These are phyloP conservation scores for Avena atlantica DNA, from an alignment of 176 grass and related monocot genomes.

Conservation along the genomic window DNA sequence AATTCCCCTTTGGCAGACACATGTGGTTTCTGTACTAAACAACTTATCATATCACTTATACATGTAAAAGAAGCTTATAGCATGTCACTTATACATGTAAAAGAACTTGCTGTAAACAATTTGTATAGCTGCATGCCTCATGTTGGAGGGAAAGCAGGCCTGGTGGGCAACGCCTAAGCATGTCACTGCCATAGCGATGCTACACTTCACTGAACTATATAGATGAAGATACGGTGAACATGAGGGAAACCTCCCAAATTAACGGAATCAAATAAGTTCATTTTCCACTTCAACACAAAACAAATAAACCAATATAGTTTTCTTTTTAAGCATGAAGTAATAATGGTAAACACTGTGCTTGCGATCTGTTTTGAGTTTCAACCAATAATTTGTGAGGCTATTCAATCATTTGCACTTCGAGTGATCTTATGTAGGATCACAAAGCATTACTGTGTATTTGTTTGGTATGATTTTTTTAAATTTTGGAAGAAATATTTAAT, in stretches of 20 bases:
- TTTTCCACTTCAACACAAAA: neutral
- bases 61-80: neutral
- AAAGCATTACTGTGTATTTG: neutral
- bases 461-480: neutral
- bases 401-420: neutral
- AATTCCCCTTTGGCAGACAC: neutral
- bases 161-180: neutral
- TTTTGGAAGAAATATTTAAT: neutral
- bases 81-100: neutral
- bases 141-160: neutral
- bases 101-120: neutral
- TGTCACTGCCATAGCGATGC: neutral
- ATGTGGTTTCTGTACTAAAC: neutral
- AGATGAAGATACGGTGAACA: neutral
- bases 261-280: neutral
- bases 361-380: neutral
- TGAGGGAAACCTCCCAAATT: neutral
- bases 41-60: neutral
- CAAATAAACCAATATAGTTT: neutral
- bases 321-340: neutral
- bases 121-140: neutral
- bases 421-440: neutral
- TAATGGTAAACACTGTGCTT: neutral
- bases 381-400: neutral
- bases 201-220: neutral